A percentile compares a stretch with the other conserved stretches of the same genome.
Conservation (phyloP, 495 filamentous ascomycete species). For the Terfezia claveryi region DNA sequence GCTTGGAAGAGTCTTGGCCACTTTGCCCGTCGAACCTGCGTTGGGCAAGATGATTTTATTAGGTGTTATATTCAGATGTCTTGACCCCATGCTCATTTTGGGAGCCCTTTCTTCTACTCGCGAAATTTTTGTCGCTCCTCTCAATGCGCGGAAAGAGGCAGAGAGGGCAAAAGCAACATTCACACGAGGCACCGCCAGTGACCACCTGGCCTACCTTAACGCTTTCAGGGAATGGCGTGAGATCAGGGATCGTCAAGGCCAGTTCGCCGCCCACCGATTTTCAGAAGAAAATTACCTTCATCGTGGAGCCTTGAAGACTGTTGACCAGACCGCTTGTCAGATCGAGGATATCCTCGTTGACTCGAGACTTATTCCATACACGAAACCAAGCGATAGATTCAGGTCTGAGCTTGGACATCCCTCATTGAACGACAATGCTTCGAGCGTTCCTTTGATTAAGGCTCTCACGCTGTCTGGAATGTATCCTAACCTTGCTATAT, state of each 20-base stretch:
- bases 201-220: conserved; percentile 32
- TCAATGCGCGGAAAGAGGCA: conserved; percentile 19
- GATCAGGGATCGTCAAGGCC: conserved; percentile 17
- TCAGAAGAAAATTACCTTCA: conserved; percentile 23
- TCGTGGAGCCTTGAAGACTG: conserved; percentile 21
- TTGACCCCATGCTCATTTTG: conserved; percentile 37
- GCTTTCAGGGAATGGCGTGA: conserved; percentile 27
- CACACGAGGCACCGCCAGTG: conserved; percentile 24
- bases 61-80: conserved; percentile 36
- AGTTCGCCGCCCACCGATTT: conserved; percentile 17
- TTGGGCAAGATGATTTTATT: conserved; percentile 37
- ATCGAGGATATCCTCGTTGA: conserved; percentile 27
- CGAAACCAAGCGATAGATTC: conserved; percentile 9
- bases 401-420: conserved; percentile 24
- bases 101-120: conserved; percentile 23
- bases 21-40: conserved; percentile 28
- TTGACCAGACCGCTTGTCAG: conserved; percentile 26
- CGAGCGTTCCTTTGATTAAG: conserved; percentile 28
- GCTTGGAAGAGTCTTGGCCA: conserved; percentile 29
- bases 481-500: conserved; percentile 29
- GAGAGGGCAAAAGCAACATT: conserved; percentile 21
- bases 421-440: conserved; percentile 28
- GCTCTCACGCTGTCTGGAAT: conserved; percentile 28
- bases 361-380: conserved; percentile 23
- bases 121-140: conserved; percentile 25